Conservation (phyloP, 2,329 filamentous ascomycete species). For the Pestalotiopsis sp. region DNA sequence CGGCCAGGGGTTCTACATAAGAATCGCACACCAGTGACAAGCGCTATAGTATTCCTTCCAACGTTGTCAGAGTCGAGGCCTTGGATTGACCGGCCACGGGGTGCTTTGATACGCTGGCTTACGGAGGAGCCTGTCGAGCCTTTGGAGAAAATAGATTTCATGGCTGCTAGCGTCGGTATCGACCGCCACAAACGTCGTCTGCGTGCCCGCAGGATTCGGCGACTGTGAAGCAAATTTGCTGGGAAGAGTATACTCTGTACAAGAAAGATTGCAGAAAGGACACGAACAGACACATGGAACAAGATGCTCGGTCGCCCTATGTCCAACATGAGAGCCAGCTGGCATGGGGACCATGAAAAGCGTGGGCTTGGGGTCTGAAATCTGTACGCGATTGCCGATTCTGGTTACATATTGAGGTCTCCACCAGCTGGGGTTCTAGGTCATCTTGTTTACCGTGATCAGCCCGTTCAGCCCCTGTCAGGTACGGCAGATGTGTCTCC, state of each 20-base stretch:
- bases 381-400: not conserved
- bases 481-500: not conserved
- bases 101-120: no score
- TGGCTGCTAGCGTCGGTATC: no score
- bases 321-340: not conserved
- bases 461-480: not conserved
- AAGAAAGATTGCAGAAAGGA: not conserved
- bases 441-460: not conserved
- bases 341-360: not conserved
- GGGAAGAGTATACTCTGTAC: no score
- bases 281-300: not conserved
- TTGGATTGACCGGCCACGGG: no score
- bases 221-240: no score
- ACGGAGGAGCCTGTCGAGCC: no score
- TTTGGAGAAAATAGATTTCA: no score
- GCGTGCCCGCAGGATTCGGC: no score
- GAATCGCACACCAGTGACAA: not conserved
- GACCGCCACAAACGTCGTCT: no score
- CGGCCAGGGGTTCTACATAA: not conserved
- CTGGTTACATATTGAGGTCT: not conserved
- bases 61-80: no score
- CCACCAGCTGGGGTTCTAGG: not conserved
- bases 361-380: not conserved
- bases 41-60: no score
- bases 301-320: not conserved